Percentiles rank a stretch among this genome's conserved stretches.
These are phyloP conservation scores for Penicillium verhagenii DNA, from an alignment of 495 filamentous ascomycete species.

Conservation along the genomic window DNA sequence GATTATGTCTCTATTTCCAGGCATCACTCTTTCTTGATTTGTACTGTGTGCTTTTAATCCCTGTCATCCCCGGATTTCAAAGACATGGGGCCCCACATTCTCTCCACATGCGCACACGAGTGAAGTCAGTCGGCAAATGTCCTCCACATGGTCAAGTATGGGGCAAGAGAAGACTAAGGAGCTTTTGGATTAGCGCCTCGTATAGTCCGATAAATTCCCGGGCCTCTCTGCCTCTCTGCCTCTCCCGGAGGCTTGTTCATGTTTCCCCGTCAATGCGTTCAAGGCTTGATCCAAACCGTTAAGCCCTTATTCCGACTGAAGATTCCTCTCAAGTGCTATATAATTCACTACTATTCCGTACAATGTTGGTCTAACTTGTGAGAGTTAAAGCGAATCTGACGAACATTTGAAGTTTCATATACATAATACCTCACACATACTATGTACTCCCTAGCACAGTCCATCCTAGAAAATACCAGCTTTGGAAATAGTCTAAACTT, in stretches of 20 bases:
- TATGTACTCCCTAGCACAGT: too few species aligned
- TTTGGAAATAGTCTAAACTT: too few species aligned
- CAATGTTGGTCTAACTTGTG: too few species aligned
- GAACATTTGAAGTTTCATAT: too few species aligned
- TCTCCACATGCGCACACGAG: background rate
- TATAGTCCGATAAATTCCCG: background rate
- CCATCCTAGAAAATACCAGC: too few species aligned
- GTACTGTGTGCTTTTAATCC: background rate
- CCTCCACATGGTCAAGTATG: background rate
- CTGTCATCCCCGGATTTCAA: background rate
- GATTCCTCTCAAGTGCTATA: too few species aligned
- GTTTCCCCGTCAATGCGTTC: background rate
- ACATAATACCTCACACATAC: too few species aligned
- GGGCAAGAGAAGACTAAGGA: too few species aligned
- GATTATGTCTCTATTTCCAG: too few species aligned
- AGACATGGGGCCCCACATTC: background rate
- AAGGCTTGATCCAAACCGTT: background rate
- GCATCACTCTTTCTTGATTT: too few species aligned
- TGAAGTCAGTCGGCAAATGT: background rate
- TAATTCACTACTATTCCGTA: too few species aligned
- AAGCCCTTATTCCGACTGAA: background rate
- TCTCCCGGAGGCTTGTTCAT: background rate
- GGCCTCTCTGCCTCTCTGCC: background rate
- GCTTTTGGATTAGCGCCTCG: background rate
- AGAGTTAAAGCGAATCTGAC: background rate